Evolutionary conservation across 1,139 yeast genomes (phyloP), one percentile per base, ranked within the genome.

Genomic region (Wickerhamomyces sp.): DNA sequence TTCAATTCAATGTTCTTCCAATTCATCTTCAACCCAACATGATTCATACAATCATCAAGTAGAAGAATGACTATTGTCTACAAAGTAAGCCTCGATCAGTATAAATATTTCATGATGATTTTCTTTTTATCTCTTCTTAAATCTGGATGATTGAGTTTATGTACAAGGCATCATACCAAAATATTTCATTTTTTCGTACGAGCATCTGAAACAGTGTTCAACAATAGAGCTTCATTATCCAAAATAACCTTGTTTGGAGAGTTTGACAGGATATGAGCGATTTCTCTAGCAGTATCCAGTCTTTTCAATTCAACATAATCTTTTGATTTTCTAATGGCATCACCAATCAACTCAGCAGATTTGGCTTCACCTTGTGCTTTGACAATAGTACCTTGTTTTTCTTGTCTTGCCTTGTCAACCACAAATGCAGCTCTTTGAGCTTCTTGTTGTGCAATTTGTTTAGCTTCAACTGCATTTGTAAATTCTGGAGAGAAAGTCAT

Each of bases 401-500:
- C 98, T 64, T 93, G 98, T 50, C 85, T 79, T 14, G 99, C 98
- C 58, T 89, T 86, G 62, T 91, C 98, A 36, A 91, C 98, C 34
- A 91, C 71, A 51, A 89, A 93, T 0, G 97, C 96, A 12, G 98
- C 97, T 61, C 95, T 79, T 66, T 91, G 96, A 20, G 98, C 97
- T 60, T 91, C 98, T 68, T 91, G 99, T 64, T 93, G 98, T 23
- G 99, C 98, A 61, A 91, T 91, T 67, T 91, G 98, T 66, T 91
- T 91, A 40, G 96, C 95, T 66, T 91, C 99, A 35, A 91, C 99
- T 3, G 99, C 98, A 31, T 83, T 80, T 36, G 97, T 89, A 62
- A 91, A 91, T 62, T 91, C 98, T 18, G 99, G 99, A 4, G 95
- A 85, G 62, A 91, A 91, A 2, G 96, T 86, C 96, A 91, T 93